Evolutionary conservation across 192 early-diverging fungal genomes (phyloP), one percentile per base, ranked within the genome.

Genomic region (Backusella liffmaniae): DNA sequence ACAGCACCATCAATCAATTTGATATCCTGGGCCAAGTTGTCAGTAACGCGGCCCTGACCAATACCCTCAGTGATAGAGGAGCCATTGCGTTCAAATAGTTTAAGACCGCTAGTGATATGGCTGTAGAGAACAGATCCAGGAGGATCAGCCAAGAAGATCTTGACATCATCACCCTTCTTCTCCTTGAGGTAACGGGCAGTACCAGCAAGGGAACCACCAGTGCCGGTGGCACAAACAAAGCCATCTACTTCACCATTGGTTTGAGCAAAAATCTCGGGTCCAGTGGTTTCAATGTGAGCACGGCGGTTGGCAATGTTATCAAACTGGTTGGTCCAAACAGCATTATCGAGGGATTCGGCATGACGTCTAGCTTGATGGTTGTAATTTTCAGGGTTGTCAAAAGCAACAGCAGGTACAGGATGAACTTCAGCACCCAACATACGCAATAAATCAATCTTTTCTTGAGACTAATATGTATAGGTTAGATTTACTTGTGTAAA

Each of bases 241-340:
- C 90, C 97, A 83, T 97, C 95, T 1, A 98, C 80, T 15, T 87
- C 83, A 15, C 94, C 93, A 7, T 88, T 83, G 3, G 94, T 91
- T 82, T 98, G 97, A 8, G 85, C 85, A 91, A 91, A 95, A 77
- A 98, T 97, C 80, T 98, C 97, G 1, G 97, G 97, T 0, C 96
- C 97, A 3, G 97, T 98, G 41, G 97, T 97, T 79, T 97, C 96
- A 74, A 95, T 91, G 70, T 98, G 97, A 8, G 97, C 95, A 66
- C 88, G 93, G 29, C 93, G 87, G 80, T 98, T 98, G 42, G 95
- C 96, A 12, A 82, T 86, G 83, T 97, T 97, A 80, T 98, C 97
- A 77, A 98, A 98, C 77, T 98, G 97, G 82, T 98, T 95, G 9
- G 97, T 97, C 95, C 96, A 98, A 26, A 96, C 96, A 15, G 95